Evolutionary conservation across 2,329 filamentous ascomycete genomes (phyloP).

Genomic region (Aspergillus persii): DNA sequence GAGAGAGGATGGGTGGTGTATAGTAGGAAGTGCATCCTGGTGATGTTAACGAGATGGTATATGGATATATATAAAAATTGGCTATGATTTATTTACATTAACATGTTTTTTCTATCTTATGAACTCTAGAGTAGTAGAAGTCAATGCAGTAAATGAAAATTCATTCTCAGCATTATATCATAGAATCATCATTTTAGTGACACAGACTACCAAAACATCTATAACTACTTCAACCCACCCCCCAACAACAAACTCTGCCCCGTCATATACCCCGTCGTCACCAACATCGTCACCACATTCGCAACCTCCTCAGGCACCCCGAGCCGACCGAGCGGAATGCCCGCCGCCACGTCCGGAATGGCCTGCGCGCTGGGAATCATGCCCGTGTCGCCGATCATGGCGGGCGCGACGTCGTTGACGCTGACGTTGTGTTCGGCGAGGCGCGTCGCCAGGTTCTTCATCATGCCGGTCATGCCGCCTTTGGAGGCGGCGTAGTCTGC

Average conservation of each 20-base stretch:
- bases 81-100: no score
- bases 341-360: constrained; percentile 58
- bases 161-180: not conserved
- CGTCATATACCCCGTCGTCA: constrained; percentile 60
- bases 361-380: constrained; percentile 61
- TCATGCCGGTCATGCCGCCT: constrained; percentile 62
- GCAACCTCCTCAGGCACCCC: constrained; percentile 60
- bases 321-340: constrained; percentile 59
- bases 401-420: constrained; percentile 66
- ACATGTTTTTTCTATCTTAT: no score
- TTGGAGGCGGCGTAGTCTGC: constrained; percentile 58
- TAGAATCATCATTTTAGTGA: not conserved
- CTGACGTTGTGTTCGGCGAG: constrained; percentile 62
- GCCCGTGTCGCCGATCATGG: constrained; percentile 65
- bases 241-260: constrained; percentile 56
- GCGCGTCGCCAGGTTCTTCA: constrained; percentile 61
- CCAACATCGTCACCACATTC: constrained; percentile 60
- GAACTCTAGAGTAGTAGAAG: not conserved
- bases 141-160: not conserved
- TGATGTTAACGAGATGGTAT: constrained; percentile 1
- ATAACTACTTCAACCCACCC: constrained; percentile 50
- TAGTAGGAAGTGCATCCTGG: not conserved
- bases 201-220: no score
- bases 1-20: not conserved
- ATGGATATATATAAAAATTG: no score